Conservation (phyloP, 2,329 filamentous ascomycete genomes). For the Epichloe gansuensis region DNA sequence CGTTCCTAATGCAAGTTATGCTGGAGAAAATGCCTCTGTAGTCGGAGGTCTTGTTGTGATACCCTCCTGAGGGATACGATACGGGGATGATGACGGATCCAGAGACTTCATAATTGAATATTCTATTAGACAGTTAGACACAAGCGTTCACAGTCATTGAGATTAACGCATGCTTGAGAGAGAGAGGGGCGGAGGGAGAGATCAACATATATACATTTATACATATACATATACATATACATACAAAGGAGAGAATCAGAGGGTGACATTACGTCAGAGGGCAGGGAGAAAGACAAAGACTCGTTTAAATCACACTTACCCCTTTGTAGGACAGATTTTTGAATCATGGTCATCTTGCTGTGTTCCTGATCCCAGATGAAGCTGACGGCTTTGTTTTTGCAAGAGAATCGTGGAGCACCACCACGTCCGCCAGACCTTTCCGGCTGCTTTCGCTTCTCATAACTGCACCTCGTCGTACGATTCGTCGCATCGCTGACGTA, state of each 20-base stretch:
- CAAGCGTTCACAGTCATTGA: not conserved
- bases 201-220: too few species aligned
- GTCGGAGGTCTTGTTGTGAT: not conserved
- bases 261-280: not conserved
- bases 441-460: constrained; percentile 29
- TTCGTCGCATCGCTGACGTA: constrained; percentile 29
- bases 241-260: not conserved
- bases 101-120: constrained; percentile 17
- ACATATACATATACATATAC: too few species aligned
- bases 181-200: too few species aligned
- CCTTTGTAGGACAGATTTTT: constrained; percentile 29
- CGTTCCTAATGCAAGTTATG: not conserved
- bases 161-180: too few species aligned
- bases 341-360: constrained; percentile 28
- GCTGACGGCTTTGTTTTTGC: constrained; percentile 27
- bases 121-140: not conserved
- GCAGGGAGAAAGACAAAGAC: too few species aligned
- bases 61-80: constrained; percentile 3
- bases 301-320: constrained; percentile 17
- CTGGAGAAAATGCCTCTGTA: constrained; percentile 2
- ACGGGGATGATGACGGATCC: constrained; percentile 15
- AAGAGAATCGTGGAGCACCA: constrained; percentile 27
- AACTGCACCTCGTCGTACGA: constrained; percentile 29
- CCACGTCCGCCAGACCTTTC: constrained; percentile 15
- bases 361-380: constrained; percentile 28